A percentile compares a stretch with the other conserved stretches of the same genome.
These are phyloP conservation scores for Dalbergia cultrata DNA, from an alignment of 306 rosid genomes.

Conservation along the genomic window DNA sequence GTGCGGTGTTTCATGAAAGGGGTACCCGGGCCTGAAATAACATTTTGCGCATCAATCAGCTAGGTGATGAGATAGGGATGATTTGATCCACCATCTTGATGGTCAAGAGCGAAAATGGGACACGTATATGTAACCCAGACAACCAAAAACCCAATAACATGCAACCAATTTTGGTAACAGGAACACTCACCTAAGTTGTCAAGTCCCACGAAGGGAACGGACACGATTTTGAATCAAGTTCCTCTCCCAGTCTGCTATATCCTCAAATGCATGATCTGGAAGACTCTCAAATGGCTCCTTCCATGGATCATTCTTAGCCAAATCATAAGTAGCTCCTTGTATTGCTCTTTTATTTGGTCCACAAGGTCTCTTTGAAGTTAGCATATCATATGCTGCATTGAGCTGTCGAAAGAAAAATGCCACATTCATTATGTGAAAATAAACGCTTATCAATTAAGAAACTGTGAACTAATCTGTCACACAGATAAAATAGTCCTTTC, in stretches of 20 bases:
- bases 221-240: conserved; percentile 72
- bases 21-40: conserved; percentile 1
- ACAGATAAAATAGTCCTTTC: neutral
- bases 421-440: conserved; percentile 32
- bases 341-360: conserved; percentile 90
- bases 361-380: conserved; percentile 87
- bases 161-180: conserved; percentile 11
- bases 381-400: conserved; percentile 74
- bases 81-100: conserved; percentile 16
- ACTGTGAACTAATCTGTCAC: conserved; percentile 19
- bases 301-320: conserved; percentile 83
- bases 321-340: conserved; percentile 81
- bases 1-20: neutral
- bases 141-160: neutral
- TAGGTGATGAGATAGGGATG: neutral
- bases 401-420: conserved; percentile 59
- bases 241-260: conserved; percentile 90
- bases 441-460: neutral
- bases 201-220: conserved; percentile 78
- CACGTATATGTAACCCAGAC: neutral
- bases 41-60: neutral
- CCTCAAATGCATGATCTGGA: conserved; percentile 83
- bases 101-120: conserved; percentile 15
- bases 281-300: conserved; percentile 93
- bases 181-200: conserved; percentile 47